These are phyloP conservation scores for Echeveria elegans DNA, from an alignment of 164 flowering plant genomes.

Conservation along the genomic window DNA sequence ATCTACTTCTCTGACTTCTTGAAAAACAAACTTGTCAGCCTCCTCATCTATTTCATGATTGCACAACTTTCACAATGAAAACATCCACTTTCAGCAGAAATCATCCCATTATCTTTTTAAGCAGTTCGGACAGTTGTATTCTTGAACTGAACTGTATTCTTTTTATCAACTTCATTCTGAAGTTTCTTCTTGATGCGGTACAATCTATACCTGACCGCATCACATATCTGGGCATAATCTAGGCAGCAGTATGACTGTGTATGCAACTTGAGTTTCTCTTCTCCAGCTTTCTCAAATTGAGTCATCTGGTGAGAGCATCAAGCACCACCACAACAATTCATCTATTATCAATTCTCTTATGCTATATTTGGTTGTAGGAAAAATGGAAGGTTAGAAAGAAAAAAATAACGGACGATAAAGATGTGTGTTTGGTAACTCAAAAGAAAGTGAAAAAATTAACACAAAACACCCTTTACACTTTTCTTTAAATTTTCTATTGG, in stretches of 20 bases:
- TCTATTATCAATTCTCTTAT: constrained; percentile 78
- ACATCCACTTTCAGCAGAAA: constrained; percentile 55
- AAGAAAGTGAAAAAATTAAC: no score
- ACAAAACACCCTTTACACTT: no score
- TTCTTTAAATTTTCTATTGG: no score
- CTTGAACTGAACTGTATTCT: constrained; percentile 89
- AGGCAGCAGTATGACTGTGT: constrained; percentile 95
- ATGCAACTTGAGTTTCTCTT: constrained; percentile 81
- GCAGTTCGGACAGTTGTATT: constrained; percentile 84
- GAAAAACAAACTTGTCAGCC: constrained; percentile 80
- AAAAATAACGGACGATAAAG: no score
- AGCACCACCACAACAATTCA: constrained; percentile 94
- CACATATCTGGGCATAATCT: constrained; percentile 92
- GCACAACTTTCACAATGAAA: constrained; percentile 94
- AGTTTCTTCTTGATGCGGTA: constrained; percentile 90
- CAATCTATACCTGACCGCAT: constrained; percentile 85
- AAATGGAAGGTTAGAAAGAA: no score
- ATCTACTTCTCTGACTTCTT: constrained; percentile 84
- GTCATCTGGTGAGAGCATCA: constrained; percentile 82
- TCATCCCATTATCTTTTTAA: constrained; percentile 55
- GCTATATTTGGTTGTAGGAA: no score
- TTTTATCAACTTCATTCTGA: constrained; percentile 81
- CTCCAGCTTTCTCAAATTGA: constrained; percentile 54
- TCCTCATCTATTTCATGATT: constrained; percentile 80
- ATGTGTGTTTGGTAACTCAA: no score